Conservation (phyloP, 768 basidiomycete genomes). For the Chiua virens region DNA sequence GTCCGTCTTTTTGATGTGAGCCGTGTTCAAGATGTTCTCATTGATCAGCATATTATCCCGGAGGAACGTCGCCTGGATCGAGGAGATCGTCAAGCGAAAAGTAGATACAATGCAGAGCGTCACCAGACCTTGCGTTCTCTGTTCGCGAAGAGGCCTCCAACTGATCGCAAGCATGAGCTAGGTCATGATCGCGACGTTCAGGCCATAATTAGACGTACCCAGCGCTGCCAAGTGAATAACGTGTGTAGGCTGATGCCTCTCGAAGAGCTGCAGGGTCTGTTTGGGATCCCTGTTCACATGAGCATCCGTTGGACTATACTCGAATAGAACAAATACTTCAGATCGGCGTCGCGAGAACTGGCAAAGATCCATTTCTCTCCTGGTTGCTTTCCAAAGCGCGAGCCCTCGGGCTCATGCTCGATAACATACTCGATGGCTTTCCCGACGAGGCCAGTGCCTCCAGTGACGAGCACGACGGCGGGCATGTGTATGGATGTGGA, state of each 20-base stretch:
- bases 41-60: conserved; percentile 96
- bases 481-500: conserved; percentile 20
- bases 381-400: conserved; percentile 70
- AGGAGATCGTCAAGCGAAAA: not conserved
- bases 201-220: conserved; percentile 47
- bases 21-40: conserved; percentile 83
- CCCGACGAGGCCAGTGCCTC: conserved; percentile 87
- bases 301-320: not conserved
- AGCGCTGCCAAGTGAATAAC: conserved; percentile 96
- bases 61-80: conserved; percentile 76
- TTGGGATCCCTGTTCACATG: conserved; percentile 55
- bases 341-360: conserved; percentile 76
- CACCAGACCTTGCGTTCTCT: conserved; percentile 83
- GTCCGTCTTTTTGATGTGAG: conserved; percentile 59
- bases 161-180: conserved; percentile 38
- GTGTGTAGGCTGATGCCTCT: conserved; percentile 92
- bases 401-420: conserved; percentile 74
- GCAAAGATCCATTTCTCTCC: conserved; percentile 89
- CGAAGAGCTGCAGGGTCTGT: conserved; percentile 72
- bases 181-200: not conserved
- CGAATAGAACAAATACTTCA: conserved; percentile 54
- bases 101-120: not conserved
- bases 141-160: conserved; percentile 94
- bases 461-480: conserved; percentile 74
- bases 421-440: conserved; percentile 77